Percentiles rank a stretch among this genome's conserved stretches.
These are phyloP conservation scores for Mangifera indica DNA, from an alignment of 345 rosid genomes.

Conservation along the genomic window DNA sequence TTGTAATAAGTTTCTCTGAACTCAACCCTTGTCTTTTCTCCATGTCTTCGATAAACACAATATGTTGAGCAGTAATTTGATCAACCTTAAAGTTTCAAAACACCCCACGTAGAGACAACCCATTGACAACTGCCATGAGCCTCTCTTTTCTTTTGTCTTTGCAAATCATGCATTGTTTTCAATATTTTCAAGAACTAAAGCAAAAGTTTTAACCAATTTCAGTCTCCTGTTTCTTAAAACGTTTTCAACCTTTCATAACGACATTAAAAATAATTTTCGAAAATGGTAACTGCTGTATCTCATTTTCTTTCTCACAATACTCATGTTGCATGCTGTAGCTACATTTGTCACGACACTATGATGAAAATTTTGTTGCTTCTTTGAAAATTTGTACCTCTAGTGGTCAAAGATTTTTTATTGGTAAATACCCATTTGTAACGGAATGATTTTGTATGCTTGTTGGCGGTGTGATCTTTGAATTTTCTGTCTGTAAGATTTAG, in stretches of 20 bases:
- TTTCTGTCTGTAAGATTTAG: neutral
- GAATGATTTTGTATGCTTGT: neutral
- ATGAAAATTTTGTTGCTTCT: neutral
- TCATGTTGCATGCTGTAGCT: neutral
- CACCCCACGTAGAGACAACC: neutral
- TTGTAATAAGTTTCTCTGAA: neutral
- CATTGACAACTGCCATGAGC: too few relatives aligned
- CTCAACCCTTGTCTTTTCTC: neutral
- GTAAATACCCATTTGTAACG: conserved; percentile 4
- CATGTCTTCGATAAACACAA: neutral
- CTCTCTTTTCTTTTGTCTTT: neutral
- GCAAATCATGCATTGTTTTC: neutral
- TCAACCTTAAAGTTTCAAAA: neutral
- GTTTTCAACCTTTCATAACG: neutral
- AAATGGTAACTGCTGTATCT: neutral
- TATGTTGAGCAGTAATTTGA: neutral
- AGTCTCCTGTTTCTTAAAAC: conserved; percentile 6
- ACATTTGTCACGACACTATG: neutral
- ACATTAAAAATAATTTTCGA: neutral
- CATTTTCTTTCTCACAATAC: neutral
- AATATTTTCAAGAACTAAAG: neutral
- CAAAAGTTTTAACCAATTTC: conserved; percentile 1
- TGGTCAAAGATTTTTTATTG: neutral
- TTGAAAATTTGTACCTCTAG: neutral
- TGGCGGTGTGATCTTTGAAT: neutral